Evolutionary conservation across 768 basidiomycete species (phyloP), one percentile per base, ranked within the genome.

Genomic region (Piloderma croceum): DNA sequence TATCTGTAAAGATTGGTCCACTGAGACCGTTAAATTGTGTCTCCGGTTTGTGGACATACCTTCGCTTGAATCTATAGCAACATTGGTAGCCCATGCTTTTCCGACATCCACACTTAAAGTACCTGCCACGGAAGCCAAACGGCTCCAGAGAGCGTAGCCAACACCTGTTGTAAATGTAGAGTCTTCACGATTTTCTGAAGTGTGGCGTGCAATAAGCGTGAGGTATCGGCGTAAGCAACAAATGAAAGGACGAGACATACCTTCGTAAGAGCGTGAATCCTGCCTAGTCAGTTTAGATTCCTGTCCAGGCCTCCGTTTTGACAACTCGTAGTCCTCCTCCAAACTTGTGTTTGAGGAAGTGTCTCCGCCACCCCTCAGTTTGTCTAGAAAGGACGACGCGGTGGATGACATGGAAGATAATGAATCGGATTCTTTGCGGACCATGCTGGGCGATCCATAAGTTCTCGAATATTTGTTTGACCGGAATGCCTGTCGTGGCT

Each of bases 21-120:
- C n/a, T n/a, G 24, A 32, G 34, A 15, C 15, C 29, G 17, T 17
- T 31, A 10, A 31, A 15, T 17, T 31, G 29, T 31, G 29, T 10
- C 18, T 17, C 36, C 10, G 20, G 19, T 11, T 10, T 31, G 24
- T 38, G 38, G 39, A 46, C 50, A 45, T 46, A 70, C 74, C 70
- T 71, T 75, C 74, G 19, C 71, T 74, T 24, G 63, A 52, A 38
- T 54, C 56, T 13, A 62, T 56, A 15, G 56, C 47, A 15, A 76
- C 54, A 35, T 70, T 73, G 7, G 62, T 45, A 20, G 71, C 61
- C 75, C 76, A 78, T 19, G 77, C 76, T 51, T 75, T 73, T 54
- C 69, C 70, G 3, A 81, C 75, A 51, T 67, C 77, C 38, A 79
- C 65, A 1, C 73, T 77, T 18, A 83, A 59, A 4, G 58, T 65